phyloP scores from a whole-genome alignment of 2,329 filamentous ascomycete species.

The Fusarium sambucinum region DNA sequence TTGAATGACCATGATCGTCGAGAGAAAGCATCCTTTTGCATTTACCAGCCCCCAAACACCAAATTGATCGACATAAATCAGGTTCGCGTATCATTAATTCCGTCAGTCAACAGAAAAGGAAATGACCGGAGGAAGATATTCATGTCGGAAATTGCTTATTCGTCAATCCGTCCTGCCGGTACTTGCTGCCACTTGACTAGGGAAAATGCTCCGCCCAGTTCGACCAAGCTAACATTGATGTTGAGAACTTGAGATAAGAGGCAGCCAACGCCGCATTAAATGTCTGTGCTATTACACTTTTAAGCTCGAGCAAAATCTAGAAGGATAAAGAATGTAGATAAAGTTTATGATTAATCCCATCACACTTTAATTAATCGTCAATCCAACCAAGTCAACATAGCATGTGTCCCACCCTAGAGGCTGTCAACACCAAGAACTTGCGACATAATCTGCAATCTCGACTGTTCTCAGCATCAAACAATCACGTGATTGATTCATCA shows the following conservation, averaged over 20 bases:
- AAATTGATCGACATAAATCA: background rate
- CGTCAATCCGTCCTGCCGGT: background rate
- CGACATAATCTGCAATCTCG: rapidly evolving
- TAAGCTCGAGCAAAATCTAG: background rate
- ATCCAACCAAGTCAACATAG: background rate
- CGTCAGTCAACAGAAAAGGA: background rate
- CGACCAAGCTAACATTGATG: too few species aligned
- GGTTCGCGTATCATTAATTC: background rate
- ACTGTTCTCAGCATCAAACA: background rate
- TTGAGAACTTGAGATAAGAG: background rate
- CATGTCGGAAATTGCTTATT: background rate
- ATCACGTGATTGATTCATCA: conserved; percentile 34
- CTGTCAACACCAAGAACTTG: rapidly evolving
- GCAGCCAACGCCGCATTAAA: background rate
- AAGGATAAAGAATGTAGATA: background rate
- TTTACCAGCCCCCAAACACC: background rate
- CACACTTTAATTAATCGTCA: rapidly evolving
- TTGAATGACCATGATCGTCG: background rate
- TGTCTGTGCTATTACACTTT: rapidly evolving
- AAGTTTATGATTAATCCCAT: background rate
- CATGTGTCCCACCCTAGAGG: conserved; percentile 1
- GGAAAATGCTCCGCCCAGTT: background rate
- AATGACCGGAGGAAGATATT: background rate
- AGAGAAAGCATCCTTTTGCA: background rate
- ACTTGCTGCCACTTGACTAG: background rate